These are phyloP conservation scores for Prinsepia uniflora DNA, from an alignment of 306 rosid species.

Conservation along the genomic window DNA sequence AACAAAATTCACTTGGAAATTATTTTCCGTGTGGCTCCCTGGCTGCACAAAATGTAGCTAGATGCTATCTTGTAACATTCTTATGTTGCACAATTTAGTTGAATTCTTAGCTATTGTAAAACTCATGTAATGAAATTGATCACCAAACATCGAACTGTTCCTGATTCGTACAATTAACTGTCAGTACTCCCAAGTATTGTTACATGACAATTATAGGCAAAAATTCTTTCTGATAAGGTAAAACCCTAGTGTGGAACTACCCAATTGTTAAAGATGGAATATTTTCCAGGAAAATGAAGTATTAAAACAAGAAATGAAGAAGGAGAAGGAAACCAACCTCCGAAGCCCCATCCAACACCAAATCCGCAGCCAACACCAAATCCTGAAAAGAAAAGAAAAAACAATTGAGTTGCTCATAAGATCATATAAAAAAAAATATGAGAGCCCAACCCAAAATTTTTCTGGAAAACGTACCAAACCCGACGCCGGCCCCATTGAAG, in stretches of 20 bases:
- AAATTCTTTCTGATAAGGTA: neutral
- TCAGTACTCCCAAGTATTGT: neutral
- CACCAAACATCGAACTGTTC: neutral
- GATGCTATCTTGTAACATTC: neutral
- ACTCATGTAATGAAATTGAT: neutral
- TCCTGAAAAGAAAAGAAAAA: slow-evolving; percentile 38
- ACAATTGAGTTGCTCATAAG: neutral
- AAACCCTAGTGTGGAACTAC: neutral
- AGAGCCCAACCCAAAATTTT: neutral
- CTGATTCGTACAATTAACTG: neutral
- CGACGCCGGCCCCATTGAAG: slow-evolving; percentile 82
- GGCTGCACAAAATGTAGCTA: neutral
- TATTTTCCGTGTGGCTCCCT: no score
- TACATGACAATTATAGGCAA: neutral
- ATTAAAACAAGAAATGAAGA: neutral
- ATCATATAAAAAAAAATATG: neutral
- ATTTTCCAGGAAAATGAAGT: neutral
- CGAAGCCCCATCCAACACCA: slow-evolving; percentile 97
- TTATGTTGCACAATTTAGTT: neutral
- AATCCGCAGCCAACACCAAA: slow-evolving; percentile 95
- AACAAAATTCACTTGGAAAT: neutral
- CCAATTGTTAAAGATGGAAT: neutral
- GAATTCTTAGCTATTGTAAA: neutral
- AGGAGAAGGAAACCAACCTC: slow-evolving; percentile 48
- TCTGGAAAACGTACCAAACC: slow-evolving; percentile 55